Evolutionary conservation across 2,329 filamentous ascomycete species (phyloP), one percentile per base, ranked within the genome.

Genomic region (Phialocephala sp.): DNA sequence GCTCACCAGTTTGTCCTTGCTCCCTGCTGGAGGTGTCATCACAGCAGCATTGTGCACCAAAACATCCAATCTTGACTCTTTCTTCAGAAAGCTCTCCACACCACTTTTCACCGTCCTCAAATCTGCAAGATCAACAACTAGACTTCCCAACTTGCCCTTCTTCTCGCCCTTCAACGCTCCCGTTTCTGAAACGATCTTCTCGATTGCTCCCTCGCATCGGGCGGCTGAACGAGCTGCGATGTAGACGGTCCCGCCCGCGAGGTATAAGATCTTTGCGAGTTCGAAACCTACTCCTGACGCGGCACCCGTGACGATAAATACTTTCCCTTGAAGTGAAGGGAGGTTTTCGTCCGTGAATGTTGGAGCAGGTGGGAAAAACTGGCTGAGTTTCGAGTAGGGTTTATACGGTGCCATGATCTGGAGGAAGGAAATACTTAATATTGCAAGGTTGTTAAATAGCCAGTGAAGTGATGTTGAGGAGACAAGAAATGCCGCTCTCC

Each of bases 221-320:
- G 76, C 67, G 11, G 72, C 62, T 2, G 77, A 81, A 37, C 84
- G 80, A 4, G 80, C 80, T 1, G 82, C 82, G 36, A 86, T 73
- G 70, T 86, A 86, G 18, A 86, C 80, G 2, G 78, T 85, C 41
- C 76, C 83, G 50, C 83, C 81, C 14, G 77, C 78, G 2, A 73
- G 70, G 71, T 86, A 87, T 8, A 87, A 77, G 12, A 86, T 80
- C 55, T 80, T 80, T 47, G 76, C 76, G 8, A 86, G 77, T 66
- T 85, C 82, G 59, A 79, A 79, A 6, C 84, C 84, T 3, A 84
- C 77, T 18, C 73, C 73, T 8, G 73, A 74, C 6, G 68, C 71
- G 4, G 69, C 69, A 20, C 73, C 73, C 9, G 84, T 87, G 14
- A 87, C 77, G 60, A 87, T 74, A 60, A 36, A 71, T 11, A 77